A percentile compares a stretch with the other conserved stretches of the same genome.
Evolutionary conservation across 306 rosid genomes (phyloP).

Genomic region (Vigna angularis): DNA sequence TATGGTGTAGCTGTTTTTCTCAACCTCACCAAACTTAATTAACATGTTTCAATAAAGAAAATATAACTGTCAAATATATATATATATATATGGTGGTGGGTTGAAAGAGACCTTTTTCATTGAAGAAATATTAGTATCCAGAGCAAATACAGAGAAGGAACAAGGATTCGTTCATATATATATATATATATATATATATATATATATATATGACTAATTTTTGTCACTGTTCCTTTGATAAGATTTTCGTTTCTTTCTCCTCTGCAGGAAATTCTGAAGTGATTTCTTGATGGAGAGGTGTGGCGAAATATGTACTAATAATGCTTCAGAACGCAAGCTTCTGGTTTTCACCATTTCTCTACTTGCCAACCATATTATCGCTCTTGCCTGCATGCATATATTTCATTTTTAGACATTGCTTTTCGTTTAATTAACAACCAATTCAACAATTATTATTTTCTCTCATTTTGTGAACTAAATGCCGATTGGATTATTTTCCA

Average conservation of each 20-base stretch:
- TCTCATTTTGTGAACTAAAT: no score
- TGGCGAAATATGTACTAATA: not conserved
- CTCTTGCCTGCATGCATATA: not conserved
- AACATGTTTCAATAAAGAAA: no score
- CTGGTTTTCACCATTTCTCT: not conserved
- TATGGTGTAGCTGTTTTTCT: no score
- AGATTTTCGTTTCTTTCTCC: not conserved
- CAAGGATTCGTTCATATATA: no score
- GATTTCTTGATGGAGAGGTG: constrained; percentile 19
- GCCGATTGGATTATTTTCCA: not conserved
- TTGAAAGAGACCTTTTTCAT: no score
- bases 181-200: no score
- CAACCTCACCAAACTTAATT: not conserved
- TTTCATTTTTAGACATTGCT: not conserved
- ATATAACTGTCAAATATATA: no score
- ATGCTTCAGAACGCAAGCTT: not conserved
- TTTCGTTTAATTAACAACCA: not conserved
- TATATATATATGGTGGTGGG: no score
- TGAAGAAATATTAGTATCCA: not conserved
- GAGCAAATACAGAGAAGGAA: not conserved
- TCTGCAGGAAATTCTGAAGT: not conserved
- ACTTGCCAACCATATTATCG: constrained; percentile 20
- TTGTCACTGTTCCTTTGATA: not conserved
- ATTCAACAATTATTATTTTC: no score
- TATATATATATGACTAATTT: not conserved